phyloP scores from a whole-genome alignment of 1,284 basidiomycete genomes.

The Pulveroboletus ridleyi region DNA sequence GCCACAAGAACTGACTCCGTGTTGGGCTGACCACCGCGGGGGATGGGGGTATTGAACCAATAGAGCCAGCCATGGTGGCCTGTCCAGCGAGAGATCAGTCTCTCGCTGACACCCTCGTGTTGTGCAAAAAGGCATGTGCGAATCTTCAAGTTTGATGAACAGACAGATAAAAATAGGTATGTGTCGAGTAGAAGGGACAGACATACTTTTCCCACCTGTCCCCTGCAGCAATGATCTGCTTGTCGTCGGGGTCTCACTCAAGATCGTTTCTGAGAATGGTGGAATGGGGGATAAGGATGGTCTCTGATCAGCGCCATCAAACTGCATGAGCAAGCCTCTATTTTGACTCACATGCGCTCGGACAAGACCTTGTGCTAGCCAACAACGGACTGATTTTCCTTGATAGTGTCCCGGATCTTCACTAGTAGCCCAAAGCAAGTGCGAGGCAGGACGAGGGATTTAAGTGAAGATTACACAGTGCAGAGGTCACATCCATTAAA shows the following conservation, averaged over 20 bases:
- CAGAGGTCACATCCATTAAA: conserved; percentile 2
- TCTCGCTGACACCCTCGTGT: conserved; percentile 90
- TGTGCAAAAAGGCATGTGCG: conserved; percentile 89
- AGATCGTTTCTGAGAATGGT: conserved; percentile 78
- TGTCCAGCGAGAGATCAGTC: conserved; percentile 45
- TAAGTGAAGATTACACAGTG: neutral
- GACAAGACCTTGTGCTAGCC: conserved; percentile 85
- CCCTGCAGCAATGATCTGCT: conserved; percentile 96
- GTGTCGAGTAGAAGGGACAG: neutral
- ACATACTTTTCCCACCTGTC: conserved; percentile 90
- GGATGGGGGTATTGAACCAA: too few species aligned
- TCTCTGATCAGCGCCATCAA: conserved; percentile 3
- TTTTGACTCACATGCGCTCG: conserved; percentile 74
- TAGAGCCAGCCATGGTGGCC: too few species aligned
- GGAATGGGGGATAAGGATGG: neutral
- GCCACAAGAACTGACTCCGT: too few species aligned
- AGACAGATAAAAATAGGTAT: neutral
- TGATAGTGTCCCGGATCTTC: conserved; percentile 92
- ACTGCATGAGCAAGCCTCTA: neutral
- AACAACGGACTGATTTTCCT: conserved; percentile 88
- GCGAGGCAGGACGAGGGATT: neutral
- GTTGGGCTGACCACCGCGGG: too few species aligned
- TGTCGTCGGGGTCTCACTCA: conserved; percentile 96
- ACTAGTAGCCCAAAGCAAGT: conserved; percentile 51
- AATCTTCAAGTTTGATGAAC: conserved; percentile 56